Base-by-base conservation (phyloP, 441 rosid genomes). In the Adansonia gregorii region DNA sequence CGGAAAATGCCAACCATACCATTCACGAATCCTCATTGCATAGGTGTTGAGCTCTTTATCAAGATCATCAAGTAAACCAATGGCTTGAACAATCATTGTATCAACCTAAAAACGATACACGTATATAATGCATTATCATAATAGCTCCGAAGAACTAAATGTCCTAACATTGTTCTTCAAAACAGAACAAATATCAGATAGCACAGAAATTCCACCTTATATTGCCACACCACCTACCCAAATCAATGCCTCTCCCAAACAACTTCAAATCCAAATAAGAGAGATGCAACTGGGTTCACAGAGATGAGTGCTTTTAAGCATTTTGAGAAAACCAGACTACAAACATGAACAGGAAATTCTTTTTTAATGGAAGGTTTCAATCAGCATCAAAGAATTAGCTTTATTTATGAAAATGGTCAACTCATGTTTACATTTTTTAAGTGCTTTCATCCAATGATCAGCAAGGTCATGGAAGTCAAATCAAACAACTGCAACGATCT, bases 1-100 rank as follows among this genome's bases (percentile, higher is more conserved):
- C 0, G 98, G 99, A 84, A 95, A 94, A 86, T 95, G 99, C 98
- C 99, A 95, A 56, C 99, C 99, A 31, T 94, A 94, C 99, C 99
- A 95, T 75, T 95, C 99, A 58, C 94, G 87, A 48, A 92, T 95
- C 72, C 98, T 90, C 99, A 93, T 94, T 0, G 97, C 97, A 61
- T 94, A 95, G 0, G 91, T 94, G 77, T 95, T 95, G 6, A 94
- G 87, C 86, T 94, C 97, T 83, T 94, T 93, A 84, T 95, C 97
- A 59, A 95, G 95, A 79, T 94, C 99, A 70, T 94, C 98, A 31
- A 94, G 94, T 60, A 94, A 80, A 8, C 99, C 97, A 64, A 94
- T 95, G 12, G 98, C 98, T 78, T 95, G 98, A 81, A 95, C 88
- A 64, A 94, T 90, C 97, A 95, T 95, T 0, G 98, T 94, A 80